Evolutionary conservation across 495 filamentous ascomycete species (phyloP).

Genomic region (Durotheca rogersii): DNA sequence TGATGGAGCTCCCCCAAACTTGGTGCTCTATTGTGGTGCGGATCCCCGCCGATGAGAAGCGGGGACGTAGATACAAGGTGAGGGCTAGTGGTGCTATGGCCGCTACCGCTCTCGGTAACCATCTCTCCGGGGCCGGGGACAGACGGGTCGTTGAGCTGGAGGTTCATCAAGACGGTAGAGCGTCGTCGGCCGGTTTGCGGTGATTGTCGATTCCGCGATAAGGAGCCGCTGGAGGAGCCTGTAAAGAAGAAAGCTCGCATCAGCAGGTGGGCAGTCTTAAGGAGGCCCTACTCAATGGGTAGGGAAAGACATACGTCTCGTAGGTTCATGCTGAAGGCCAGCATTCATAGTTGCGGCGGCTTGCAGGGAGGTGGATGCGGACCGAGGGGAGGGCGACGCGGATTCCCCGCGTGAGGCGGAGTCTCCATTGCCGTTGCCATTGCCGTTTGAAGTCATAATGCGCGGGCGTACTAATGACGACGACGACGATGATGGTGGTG

Average conservation of each 20-base stretch:
- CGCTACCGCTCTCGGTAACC: slow-evolving; percentile 43
- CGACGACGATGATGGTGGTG: slow-evolving; percentile 32
- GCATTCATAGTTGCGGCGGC: slow-evolving; percentile 70
- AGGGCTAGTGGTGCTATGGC: slow-evolving; percentile 57
- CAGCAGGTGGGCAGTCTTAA: slow-evolving; percentile 7
- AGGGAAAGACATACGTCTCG: slow-evolving; percentile 47
- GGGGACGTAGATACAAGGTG: slow-evolving; percentile 59
- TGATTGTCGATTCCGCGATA: slow-evolving; percentile 53
- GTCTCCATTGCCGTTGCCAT: slow-evolving; percentile 35
- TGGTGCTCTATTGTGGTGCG: slow-evolving; percentile 65
- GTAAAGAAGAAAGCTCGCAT: slow-evolving; percentile 5
- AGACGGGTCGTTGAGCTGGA: slow-evolving; percentile 68
- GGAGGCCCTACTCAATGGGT: background rate
- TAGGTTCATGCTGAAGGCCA: slow-evolving; percentile 62
- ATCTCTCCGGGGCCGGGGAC: slow-evolving; percentile 64
- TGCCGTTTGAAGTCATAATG: slow-evolving; percentile 28
- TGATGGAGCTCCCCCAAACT: slow-evolving; percentile 95
- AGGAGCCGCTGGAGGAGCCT: slow-evolving; percentile 59
- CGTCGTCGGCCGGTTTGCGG: slow-evolving; percentile 61
- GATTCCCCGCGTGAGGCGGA: slow-evolving; percentile 43
- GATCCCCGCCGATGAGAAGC: slow-evolving; percentile 56
- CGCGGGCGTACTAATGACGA: slow-evolving; percentile 40
- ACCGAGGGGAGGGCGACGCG: slow-evolving; percentile 57
- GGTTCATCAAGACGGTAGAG: slow-evolving; percentile 70
- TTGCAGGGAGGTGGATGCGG: slow-evolving; percentile 63